A percentile compares a stretch with the other conserved stretches of the same genome.
Evolutionary conservation across 208 protist genomes (phyloP).

Genomic region (Crithidia brevicula): DNA sequence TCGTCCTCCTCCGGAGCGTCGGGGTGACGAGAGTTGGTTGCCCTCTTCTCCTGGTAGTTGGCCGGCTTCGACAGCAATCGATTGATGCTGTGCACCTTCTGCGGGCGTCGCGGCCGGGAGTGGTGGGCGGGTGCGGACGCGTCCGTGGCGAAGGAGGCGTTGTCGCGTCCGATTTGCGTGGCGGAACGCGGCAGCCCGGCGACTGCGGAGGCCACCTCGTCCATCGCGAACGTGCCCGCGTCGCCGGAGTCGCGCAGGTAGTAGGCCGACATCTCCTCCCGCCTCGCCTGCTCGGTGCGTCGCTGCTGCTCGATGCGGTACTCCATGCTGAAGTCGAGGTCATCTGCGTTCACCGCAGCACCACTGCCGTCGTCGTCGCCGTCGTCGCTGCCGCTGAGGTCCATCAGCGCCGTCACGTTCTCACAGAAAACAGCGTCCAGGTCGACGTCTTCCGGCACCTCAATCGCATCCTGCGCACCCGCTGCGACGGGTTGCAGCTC

Average conservation of each 20-base stretch:
- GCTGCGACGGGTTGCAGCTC: constrained; percentile 62
- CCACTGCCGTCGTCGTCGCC: constrained; percentile 26
- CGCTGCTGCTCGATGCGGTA: constrained; percentile 60
- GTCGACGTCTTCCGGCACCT: constrained; percentile 53
- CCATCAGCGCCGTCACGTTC: constrained; percentile 49
- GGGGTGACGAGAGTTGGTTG: constrained; percentile 14
- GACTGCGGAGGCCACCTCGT: not conserved
- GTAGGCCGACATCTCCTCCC: constrained; percentile 69
- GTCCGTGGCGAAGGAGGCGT: not conserved
- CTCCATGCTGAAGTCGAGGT: constrained; percentile 44
- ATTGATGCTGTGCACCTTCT: constrained; percentile 60
- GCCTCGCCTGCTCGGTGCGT: constrained; percentile 44
- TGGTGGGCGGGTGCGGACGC: constrained; percentile 3
- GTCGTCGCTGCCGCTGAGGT: constrained; percentile 58
- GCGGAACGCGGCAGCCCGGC: not conserved
- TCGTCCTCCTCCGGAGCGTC: constrained; percentile 73
- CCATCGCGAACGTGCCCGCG: not conserved
- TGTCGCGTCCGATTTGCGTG: constrained; percentile 16
- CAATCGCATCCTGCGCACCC: constrained; percentile 66
- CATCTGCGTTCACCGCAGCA: constrained; percentile 1
- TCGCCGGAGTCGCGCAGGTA: constrained; percentile 61
- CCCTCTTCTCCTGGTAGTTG: constrained; percentile 40
- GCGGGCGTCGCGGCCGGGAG: constrained; percentile 1
- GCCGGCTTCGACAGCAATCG: constrained; percentile 62
- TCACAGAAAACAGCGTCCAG: constrained; percentile 71